phyloP scores from a whole-genome alignment of 2,329 filamentous ascomycete species.

The Neocatenulostroma microsporum region DNA sequence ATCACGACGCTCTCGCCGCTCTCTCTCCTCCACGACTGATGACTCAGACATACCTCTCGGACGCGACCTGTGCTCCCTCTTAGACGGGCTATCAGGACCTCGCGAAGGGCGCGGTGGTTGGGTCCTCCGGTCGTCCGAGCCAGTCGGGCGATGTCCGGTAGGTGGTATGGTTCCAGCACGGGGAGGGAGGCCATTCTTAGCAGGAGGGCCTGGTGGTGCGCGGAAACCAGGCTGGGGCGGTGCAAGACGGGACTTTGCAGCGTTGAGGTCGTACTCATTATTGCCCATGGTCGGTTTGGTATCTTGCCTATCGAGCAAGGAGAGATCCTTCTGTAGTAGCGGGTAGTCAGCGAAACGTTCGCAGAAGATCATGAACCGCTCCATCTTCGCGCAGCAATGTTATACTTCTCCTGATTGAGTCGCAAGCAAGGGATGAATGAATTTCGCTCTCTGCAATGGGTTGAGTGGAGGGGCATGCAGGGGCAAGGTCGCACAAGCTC shows the following conservation, averaged over 20 bases:
- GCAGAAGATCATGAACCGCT: constrained; percentile 33
- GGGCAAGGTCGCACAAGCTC: constrained; percentile 1
- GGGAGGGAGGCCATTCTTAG: constrained; percentile 36
- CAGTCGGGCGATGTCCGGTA: constrained; percentile 52
- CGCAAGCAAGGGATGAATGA: background rate
- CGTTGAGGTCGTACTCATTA: constrained; percentile 19
- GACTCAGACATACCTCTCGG: constrained; percentile 72
- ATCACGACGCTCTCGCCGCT: constrained; percentile 50
- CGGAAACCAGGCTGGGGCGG: too few relatives aligned
- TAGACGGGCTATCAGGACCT: constrained; percentile 36
- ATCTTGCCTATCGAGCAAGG: constrained; percentile 62
- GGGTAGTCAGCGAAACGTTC: constrained; percentile 38
- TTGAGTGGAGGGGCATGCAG: background rate
- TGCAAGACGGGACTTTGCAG: background rate
- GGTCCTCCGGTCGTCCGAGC: constrained; percentile 54
- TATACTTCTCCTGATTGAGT: too few relatives aligned
- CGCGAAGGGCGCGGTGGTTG: constrained; percentile 32
- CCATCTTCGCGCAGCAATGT: constrained; percentile 32
- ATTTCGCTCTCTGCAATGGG: background rate
- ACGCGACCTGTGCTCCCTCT: constrained; percentile 40
- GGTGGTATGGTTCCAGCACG: constrained; percentile 38
- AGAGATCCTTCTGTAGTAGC: constrained; percentile 55
- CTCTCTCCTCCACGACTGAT: constrained; percentile 56
- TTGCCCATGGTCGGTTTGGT: constrained; percentile 39
- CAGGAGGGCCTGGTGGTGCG: constrained; percentile 18